Evolutionary conservation across 345 rosid species (phyloP).

Genomic region (Euphorbia tirucalli): DNA sequence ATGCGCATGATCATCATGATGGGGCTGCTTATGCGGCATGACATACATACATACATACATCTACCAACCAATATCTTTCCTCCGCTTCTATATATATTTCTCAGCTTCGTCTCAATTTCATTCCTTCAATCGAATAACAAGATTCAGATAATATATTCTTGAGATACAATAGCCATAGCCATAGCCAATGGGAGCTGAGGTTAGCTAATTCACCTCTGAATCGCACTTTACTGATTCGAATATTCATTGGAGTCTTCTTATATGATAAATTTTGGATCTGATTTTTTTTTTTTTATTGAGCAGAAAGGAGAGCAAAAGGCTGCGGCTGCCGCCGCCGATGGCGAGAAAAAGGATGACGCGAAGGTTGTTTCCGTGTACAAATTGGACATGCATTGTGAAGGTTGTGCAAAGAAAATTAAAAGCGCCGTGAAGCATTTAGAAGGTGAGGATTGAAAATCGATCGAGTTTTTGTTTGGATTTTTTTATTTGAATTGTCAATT

Average conservation of each 20-base stretch:
- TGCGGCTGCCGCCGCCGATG: conserved; percentile 33
- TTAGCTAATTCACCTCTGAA: conserved; percentile 21
- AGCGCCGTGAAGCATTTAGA: conserved; percentile 26
- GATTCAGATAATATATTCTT: neutral
- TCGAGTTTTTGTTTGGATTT: neutral
- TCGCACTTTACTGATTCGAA: neutral
- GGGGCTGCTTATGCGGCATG: neutral
- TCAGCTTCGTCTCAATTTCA: conserved; percentile 12
- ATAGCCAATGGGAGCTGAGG: conserved; percentile 40
- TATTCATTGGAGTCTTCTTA: too few species aligned
- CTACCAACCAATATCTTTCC: neutral
- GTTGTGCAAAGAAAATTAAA: conserved; percentile 62
- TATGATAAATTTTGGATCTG: too few species aligned
- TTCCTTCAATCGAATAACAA: conserved; percentile 23
- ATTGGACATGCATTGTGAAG: conserved; percentile 84
- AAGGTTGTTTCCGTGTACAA: conserved; percentile 50
- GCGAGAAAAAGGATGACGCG: conserved; percentile 29
- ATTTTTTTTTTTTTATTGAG: too few species aligned
- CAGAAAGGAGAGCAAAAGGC: too few species aligned
- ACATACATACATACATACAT: conserved; percentile 10
- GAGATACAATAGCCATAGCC: too few species aligned
- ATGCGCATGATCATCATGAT: neutral
- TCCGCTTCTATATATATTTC: conserved; percentile 36
- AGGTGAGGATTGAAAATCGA: conserved; percentile 12
- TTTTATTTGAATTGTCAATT: neutral